Conservation (phyloP, 345 rosid genomes). For the Melastoma malabathricum region DNA sequence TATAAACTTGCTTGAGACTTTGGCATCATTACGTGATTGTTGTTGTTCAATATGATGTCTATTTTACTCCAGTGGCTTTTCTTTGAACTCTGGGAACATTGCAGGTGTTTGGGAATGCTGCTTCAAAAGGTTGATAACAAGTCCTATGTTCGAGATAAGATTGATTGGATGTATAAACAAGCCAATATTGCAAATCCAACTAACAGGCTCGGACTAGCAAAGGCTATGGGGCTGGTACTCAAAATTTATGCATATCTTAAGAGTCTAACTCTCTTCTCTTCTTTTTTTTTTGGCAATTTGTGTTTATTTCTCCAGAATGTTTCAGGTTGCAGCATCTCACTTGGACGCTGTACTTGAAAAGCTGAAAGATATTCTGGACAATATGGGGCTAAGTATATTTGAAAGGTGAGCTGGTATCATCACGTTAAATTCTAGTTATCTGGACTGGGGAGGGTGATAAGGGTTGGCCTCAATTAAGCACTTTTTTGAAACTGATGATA, state of each 20-base stretch:
- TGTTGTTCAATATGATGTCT: too few species aligned
- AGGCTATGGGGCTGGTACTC: slow-evolving; percentile 95
- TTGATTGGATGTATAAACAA: slow-evolving; percentile 82
- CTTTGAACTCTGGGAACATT: slow-evolving; percentile 3
- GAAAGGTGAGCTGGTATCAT: slow-evolving; percentile 41
- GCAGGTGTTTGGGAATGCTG: slow-evolving; percentile 84
- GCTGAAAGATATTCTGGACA: slow-evolving; percentile 76
- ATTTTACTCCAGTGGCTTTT: too few species aligned
- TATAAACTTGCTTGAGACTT: too few species aligned
- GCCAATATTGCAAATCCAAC: slow-evolving; percentile 69
- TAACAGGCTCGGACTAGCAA: slow-evolving; percentile 94
- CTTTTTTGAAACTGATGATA: too few species aligned
- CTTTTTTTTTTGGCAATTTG: slow-evolving; percentile 8
- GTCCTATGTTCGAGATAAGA: slow-evolving; percentile 66
- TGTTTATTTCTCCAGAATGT: slow-evolving; percentile 11
- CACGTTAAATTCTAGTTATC: too few species aligned
- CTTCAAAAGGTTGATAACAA: slow-evolving; percentile 84
- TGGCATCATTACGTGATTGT: too few species aligned
- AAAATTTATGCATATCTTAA: slow-evolving; percentile 2
- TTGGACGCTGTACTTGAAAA: slow-evolving; percentile 86
- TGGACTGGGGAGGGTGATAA: too few species aligned
- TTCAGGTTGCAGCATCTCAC: slow-evolving; percentile 96
- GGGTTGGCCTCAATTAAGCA: too few species aligned
- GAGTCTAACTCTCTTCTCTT: background rate
- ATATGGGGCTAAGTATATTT: slow-evolving; percentile 63